Evolutionary conservation across 2,329 filamentous ascomycete genomes (phyloP).

Genomic region (Cryphonectria nitschkei): DNA sequence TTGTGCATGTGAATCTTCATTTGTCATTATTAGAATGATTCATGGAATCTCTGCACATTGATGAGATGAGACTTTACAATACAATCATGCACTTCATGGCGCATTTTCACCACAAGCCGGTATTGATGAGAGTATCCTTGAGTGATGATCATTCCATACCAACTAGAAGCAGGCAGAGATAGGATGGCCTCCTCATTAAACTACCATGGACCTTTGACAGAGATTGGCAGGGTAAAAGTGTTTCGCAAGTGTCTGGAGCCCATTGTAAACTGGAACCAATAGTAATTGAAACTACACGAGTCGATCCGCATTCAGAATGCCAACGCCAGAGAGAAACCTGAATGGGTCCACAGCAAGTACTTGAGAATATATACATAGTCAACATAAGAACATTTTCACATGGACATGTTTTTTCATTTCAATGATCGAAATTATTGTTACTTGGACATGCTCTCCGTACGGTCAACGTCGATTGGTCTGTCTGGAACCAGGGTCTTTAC

Average conservation of each 20-base stretch:
- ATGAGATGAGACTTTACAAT: background rate
- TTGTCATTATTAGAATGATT: background rate
- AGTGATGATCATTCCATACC: background rate
- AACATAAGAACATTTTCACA: no score
- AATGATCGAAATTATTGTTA: no score
- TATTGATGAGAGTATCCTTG: background rate
- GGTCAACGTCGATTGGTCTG: background rate
- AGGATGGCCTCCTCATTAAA: no score
- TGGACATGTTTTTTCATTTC: no score
- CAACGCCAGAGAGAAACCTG: no score
- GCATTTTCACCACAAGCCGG: background rate
- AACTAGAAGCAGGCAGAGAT: background rate
- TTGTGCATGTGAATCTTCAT: background rate
- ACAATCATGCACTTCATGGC: background rate
- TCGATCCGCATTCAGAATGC: no score
- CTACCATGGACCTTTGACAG: no score
- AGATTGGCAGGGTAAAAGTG: no score
- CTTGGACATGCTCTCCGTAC: background rate
- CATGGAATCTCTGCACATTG: background rate
- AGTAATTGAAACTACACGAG: no score
- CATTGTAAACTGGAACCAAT: background rate
- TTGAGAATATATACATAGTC: no score
- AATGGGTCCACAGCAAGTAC: no score
- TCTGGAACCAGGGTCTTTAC: background rate
- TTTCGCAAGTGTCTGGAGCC: background rate